Percentiles rank a stretch among this genome's conserved stretches.
phyloP scores from a whole-genome alignment of 2,329 filamentous ascomycete species.

The Chaetomium globosum region DNA sequence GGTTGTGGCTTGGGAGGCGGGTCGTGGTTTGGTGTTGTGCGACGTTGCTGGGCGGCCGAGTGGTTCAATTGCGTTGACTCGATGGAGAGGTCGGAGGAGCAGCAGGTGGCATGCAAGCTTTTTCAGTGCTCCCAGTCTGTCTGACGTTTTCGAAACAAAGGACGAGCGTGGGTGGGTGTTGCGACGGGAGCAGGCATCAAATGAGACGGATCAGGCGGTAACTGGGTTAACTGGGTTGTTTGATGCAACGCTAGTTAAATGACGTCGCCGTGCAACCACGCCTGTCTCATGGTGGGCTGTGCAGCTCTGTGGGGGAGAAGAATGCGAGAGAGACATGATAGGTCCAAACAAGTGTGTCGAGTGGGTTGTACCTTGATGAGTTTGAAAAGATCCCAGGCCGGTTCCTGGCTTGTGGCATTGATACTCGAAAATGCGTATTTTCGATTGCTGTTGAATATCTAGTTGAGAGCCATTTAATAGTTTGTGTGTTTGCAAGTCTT shows the following conservation, averaged over 20 bases:
- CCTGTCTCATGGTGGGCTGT: neutral
- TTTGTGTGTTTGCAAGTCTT: too few relatives aligned
- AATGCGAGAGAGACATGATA: too few relatives aligned
- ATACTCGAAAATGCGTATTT: too few relatives aligned
- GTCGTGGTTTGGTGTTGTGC: conserved; percentile 10
- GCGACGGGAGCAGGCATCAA: neutral
- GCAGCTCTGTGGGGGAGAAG: conserved; percentile 1
- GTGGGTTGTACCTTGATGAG: neutral
- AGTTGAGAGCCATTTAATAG: too few relatives aligned
- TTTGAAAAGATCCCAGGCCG: too few relatives aligned
- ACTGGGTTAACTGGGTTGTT: conserved; percentile 7
- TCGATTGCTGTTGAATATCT: too few relatives aligned
- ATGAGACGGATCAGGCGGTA: conserved; percentile 12
- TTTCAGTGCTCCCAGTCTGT: neutral
- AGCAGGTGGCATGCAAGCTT: neutral
- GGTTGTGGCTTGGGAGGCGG: neutral
- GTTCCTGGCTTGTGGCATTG: too few relatives aligned
- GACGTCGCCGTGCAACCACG: conserved; percentile 26
- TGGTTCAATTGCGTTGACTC: conserved; percentile 5
- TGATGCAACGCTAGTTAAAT: conserved; percentile 21
- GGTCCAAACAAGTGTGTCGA: neutral
- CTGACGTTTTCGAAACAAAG: conserved; percentile 12
- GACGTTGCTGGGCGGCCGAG: neutral
- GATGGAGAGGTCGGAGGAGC: neutral
- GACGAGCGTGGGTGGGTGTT: neutral